phyloP scores from a whole-genome alignment of 345 rosid species.

The Populus davidiana region DNA sequence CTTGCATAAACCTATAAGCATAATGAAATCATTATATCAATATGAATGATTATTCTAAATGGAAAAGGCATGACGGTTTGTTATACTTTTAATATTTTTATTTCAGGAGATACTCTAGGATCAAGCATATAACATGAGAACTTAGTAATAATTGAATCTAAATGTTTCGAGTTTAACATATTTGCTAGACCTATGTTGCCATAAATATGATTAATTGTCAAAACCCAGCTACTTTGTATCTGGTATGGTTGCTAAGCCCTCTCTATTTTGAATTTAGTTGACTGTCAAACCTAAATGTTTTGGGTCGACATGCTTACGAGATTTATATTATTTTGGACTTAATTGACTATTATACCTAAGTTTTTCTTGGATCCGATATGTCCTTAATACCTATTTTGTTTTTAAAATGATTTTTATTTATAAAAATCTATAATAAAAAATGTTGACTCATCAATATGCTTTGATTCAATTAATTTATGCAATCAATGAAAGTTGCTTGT shows the following conservation, averaged over 20 bases:
- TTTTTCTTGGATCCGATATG: accelerated
- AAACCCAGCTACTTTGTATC: accelerated
- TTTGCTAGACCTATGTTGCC: accelerated
- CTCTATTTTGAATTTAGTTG: accelerated
- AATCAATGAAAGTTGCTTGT: background rate
- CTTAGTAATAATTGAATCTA: too few species aligned
- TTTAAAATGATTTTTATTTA: too few species aligned
- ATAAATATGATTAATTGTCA: accelerated
- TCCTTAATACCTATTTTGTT: accelerated
- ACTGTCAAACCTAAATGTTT: too few species aligned
- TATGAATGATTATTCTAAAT: too few species aligned
- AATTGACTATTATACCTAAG: too few species aligned
- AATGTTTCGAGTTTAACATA: too few species aligned
- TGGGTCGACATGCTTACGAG: accelerated
- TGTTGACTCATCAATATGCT: background rate
- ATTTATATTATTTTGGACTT: accelerated
- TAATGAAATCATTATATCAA: too few species aligned
- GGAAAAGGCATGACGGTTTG: accelerated
- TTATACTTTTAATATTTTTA: too few species aligned
- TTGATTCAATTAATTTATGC: background rate
- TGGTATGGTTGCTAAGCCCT: accelerated
- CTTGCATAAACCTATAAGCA: too few species aligned
- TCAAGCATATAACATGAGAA: too few species aligned
- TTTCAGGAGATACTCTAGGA: accelerated
- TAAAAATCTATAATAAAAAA: too few species aligned